A percentile compares a stretch with the other conserved stretches of the same genome.
phyloP scores from a whole-genome alignment of 257 asterid species.

The Plantago ovata region DNA sequence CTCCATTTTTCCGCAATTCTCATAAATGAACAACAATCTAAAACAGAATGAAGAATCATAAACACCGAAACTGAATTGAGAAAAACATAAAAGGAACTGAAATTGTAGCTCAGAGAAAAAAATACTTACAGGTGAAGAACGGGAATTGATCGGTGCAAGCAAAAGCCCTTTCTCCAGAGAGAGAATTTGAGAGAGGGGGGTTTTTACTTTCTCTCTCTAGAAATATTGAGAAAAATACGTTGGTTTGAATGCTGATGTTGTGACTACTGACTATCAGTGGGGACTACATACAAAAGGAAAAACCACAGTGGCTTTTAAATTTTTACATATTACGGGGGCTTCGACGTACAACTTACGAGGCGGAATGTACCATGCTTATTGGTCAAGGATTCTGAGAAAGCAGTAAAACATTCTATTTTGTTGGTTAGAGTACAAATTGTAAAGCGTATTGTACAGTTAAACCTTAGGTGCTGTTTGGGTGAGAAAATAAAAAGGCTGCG shows the following conservation, averaged over 20 bases:
- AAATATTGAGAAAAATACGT: background rate
- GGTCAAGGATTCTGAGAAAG: background rate
- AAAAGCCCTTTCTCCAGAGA: background rate
- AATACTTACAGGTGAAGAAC: no score
- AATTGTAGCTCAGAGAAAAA: background rate
- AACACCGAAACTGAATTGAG: background rate
- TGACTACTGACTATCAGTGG: no score
- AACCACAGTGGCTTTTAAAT: background rate
- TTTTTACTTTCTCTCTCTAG: slow-evolving; percentile 6
- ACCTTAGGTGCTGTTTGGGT: no score
- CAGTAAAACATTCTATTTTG: background rate
- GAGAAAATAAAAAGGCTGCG: no score
- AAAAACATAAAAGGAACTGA: background rate
- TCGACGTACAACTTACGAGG: background rate
- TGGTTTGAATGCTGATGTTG: background rate
- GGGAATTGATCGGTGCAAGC: background rate
- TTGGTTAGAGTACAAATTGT: background rate
- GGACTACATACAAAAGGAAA: background rate
- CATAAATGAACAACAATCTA: slow-evolving; percentile 17
- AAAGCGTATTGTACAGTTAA: no score
- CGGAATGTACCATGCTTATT: background rate
- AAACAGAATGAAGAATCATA: background rate
- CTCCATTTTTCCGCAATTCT: slow-evolving; percentile 55
- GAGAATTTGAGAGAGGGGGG: background rate
- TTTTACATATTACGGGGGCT: background rate